Percentiles rank a stretch among this genome's conserved stretches.
phyloP scores from a whole-genome alignment of 2,329 filamentous ascomycete species.

The Thielaviopsis euricoi region DNA sequence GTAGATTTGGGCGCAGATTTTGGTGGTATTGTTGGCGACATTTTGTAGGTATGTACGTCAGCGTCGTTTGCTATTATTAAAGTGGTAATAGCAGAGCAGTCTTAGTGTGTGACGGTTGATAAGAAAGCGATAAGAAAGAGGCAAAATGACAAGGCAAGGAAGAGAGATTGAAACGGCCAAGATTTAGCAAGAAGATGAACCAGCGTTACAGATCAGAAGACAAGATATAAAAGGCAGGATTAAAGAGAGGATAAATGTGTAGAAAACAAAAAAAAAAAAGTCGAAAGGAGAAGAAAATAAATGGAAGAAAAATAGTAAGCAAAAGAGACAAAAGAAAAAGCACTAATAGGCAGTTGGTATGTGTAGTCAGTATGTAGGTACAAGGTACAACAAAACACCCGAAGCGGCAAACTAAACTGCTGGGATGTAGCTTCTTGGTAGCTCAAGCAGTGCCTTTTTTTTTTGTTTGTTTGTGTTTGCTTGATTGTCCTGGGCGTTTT shows the following conservation, averaged over 20 bases:
- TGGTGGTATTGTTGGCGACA: not conserved
- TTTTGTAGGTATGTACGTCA: not conserved
- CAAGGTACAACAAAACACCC: not conserved
- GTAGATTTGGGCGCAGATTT: not conserved
- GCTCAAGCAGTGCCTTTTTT: not conserved
- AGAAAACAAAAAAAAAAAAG: no score
- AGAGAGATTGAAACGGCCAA: not conserved
- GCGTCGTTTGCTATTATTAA: no score
- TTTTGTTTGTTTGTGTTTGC: not conserved
- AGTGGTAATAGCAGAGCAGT: no score
- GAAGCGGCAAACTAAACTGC: not conserved
- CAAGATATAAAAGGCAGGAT: not conserved
- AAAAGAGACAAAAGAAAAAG: no score
- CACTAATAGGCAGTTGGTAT: no score
- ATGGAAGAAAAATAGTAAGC: no score
- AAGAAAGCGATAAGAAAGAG: not conserved
- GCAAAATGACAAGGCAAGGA: not conserved
- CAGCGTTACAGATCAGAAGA: not conserved
- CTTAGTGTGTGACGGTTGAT: not conserved
- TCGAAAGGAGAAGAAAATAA: no score
- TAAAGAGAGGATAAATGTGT: no score
- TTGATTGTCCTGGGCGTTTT: not conserved
- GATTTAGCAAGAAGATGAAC: no score
- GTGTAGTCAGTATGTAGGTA: not conserved
- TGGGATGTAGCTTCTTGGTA: not conserved